Base-by-base conservation (phyloP, 163 green algal genomes). In the Scenedesmus sp. region DNA sequence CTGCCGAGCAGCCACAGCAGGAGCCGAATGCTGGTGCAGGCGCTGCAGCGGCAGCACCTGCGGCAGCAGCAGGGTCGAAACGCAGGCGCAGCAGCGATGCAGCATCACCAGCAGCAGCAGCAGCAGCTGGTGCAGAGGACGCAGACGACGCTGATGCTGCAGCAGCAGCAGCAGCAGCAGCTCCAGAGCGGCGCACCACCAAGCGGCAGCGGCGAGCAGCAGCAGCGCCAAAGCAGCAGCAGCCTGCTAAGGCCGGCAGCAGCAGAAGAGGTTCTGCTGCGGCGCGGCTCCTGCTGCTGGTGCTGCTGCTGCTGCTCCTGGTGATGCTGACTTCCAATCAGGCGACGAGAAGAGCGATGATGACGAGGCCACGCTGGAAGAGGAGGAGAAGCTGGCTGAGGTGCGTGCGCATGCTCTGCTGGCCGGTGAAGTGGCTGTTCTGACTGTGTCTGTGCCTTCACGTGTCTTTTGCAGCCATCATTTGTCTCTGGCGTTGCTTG, bases 321-420 rank as follows among this genome's bases (percentile, higher is more conserved):
- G 49, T 82, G 61, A 89, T 61, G 80, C 26, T 37, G 88, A 91
- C 35, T 91, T 88, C 61, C n/a, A 70, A 40, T 90, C 86, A 35
- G 88, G 73, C 42, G 88, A 88, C 3, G 89, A 92, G 72, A 51
- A 56, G 26, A 73, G 43, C 30, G 89, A 92, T 33, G 96, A 99
- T 93, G 96, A 98, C 88, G 96, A 98, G 94, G 93, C 91, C 20
- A 98, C 96, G 0, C 86, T 98, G 37, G 97, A 98, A 42, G 95
- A 97, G 86, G 97, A 98, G 89, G 94, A 97, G 92, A 59, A 42
- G 51, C 56, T 96, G 70, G 94, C 93, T 53, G 85, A 76, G 44
- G 93, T 90, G 70, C 90, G 95, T 86, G 24, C 13, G 35, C n/a
- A n/a, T n/a, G n/a, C n/a, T n/a, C 6, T 1, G 37, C 73, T 82